Conservation (phyloP, 108 stramenopile species). For the Cyclotella cryptica region DNA sequence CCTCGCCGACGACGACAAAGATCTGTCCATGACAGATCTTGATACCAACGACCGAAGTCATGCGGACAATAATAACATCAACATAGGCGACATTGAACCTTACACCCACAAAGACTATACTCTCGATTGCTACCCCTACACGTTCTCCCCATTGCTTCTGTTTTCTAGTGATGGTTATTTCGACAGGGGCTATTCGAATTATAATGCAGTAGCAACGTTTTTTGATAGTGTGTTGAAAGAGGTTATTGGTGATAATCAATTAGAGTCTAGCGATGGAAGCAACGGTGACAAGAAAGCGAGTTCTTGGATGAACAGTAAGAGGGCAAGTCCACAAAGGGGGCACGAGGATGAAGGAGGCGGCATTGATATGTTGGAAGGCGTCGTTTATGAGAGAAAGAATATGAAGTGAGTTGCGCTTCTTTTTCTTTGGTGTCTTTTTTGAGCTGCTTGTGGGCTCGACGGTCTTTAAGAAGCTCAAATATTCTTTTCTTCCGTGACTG, state of each 20-base stretch:
- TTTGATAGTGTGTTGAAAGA: conserved; percentile 41
- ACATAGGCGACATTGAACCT: background rate
- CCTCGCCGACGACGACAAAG: conserved; percentile 7
- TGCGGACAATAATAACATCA: background rate
- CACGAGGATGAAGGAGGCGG: conserved; percentile 12
- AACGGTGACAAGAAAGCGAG: background rate
- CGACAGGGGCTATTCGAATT: conserved; percentile 58
- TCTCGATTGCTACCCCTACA: conserved; percentile 65
- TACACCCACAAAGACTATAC: conserved; percentile 13
- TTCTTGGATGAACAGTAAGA: background rate
- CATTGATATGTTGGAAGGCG: conserved; percentile 54
- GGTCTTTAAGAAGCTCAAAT: background rate
- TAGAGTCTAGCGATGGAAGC: background rate
- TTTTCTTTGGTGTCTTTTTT: background rate
- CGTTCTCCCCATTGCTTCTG: conserved; percentile 58
- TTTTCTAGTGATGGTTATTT: conserved; percentile 47
- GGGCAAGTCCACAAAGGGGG: background rate
- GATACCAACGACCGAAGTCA: background rate
- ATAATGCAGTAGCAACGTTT: conserved; percentile 60
- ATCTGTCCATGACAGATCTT: conserved; percentile 14
- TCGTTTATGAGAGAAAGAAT: conserved; percentile 62
- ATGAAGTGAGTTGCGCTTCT: conserved; percentile 31
- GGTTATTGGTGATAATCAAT: conserved; percentile 5
- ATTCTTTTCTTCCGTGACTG: background rate
- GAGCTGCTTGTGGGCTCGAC: background rate